Conservation (phyloP, 2,329 filamentous ascomycete genomes). For the Aureobasidium zeae region DNA sequence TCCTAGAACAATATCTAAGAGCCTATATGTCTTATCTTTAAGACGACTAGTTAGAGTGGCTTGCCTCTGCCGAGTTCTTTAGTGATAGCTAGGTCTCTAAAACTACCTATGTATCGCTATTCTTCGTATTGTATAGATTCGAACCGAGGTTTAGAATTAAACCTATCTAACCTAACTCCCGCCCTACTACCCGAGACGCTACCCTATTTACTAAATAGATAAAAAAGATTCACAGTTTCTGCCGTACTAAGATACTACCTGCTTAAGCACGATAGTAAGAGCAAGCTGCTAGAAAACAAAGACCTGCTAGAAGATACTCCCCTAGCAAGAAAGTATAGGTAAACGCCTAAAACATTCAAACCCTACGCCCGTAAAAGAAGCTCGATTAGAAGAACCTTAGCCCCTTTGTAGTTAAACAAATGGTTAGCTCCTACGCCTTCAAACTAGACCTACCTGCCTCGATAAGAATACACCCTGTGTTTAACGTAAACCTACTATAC, state of each 20-base stretch:
- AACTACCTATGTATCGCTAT: background rate
- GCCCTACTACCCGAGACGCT: background rate
- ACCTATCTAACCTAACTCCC: background rate
- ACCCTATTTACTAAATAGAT: conserved; percentile 4
- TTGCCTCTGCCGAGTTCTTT: background rate
- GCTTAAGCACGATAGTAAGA: background rate
- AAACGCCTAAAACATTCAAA: background rate
- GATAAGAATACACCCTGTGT: conserved; percentile 4
- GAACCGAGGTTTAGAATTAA: conserved; percentile 1
- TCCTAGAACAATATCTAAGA: background rate
- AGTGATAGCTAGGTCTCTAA: conserved; percentile 5
- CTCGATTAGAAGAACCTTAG: conserved; percentile 1
- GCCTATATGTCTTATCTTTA: conserved; percentile 8
- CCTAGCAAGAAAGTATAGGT: conserved; percentile 1
- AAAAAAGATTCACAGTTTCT: conserved; percentile 1
- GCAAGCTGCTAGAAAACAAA: background rate
- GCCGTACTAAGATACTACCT: background rate
- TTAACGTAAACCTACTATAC: too few species aligned
- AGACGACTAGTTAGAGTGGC: background rate
- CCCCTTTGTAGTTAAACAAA: conserved; percentile 4
- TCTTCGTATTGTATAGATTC: conserved; percentile 1
- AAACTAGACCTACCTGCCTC: background rate
- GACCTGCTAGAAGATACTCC: background rate
- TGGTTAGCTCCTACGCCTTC: background rate
- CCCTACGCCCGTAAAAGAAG: background rate